Evolutionary conservation across 2,329 filamentous ascomycete species (phyloP).

Genomic region (Trichoderma atroviride): DNA sequence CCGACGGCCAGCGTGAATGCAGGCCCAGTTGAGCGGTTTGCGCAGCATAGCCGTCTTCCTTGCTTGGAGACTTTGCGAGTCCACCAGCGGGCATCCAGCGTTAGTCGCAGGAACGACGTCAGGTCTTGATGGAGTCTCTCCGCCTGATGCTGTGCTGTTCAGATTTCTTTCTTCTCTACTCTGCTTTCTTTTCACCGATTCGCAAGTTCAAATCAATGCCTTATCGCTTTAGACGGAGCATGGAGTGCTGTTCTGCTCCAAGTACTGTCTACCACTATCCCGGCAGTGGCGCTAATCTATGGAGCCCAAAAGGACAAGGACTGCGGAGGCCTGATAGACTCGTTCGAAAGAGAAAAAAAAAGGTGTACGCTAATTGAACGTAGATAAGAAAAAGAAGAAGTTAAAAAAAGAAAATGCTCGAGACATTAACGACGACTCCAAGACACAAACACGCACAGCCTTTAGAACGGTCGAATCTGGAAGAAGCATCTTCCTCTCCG

Average conservation of each 20-base stretch:
- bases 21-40: slow-evolving; percentile 9
- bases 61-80: not conserved
- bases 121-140: not conserved
- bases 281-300: slow-evolving; percentile 27
- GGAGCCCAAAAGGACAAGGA: slow-evolving; percentile 30
- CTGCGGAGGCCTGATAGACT: not conserved
- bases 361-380: not conserved
- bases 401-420: not conserved
- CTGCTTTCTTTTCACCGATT: not conserved
- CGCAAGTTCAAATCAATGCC: not conserved
- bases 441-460: not conserved
- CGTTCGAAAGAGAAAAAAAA: not conserved
- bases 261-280: slow-evolving; percentile 19
- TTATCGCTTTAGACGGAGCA: slow-evolving; percentile 6
- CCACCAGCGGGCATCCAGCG: not conserved
- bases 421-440: not conserved
- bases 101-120: not conserved
- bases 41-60: not conserved
- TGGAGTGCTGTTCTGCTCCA: not conserved
- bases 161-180: not conserved
- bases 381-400: not conserved
- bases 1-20: slow-evolving; percentile 14
- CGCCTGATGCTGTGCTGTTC: not conserved
- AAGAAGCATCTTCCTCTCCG: not conserved
- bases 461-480: not conserved